Base-by-base conservation (phyloP, 2,329 filamentous ascomycete genomes). In the Colletotrichum shisoi region DNA sequence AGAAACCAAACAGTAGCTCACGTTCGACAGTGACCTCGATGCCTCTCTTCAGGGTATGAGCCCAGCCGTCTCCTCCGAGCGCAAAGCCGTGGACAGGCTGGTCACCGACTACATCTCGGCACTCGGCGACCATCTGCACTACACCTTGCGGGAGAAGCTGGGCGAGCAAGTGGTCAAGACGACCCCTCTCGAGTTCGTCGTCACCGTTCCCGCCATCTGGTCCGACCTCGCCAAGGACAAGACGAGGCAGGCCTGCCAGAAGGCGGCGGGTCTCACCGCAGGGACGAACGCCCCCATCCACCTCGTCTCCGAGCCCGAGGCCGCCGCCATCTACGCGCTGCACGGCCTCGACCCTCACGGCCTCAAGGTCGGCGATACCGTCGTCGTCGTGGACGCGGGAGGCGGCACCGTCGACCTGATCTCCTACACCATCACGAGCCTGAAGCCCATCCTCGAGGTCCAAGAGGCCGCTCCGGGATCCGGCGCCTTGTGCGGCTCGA, bases 201-300 rank as follows among this genome's bases (percentile, higher is more conserved):
- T 87, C 21, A 86, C 85, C 0, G 84, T 87, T 0, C 85, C 85
- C 0, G 85, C 85, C 5, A 84, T 88, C 8, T 88, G 85, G 85
- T 84, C 81, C 44, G 84, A 86, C 51, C 76, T 77, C 5, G 84
- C 85, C 37, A 86, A 84, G 58, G 78, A 84, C 48, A 80, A 80
- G 42, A 87, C 84, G 1, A 76, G 77, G 52, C 75, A 79, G 57
- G 82, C 83, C 17, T 82, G 79, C 48, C 76, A 79, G 44, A 77
- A 76, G 17, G 76, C 81, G 24, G 70, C 72, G 1, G 74, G 74
- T 9, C 71, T 79, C 4, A 67, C 72, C 2, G 31, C 31, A 7
- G 31, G 31, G 31, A 69, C 73, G 54, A 72, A 72, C 15, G 67
- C 73, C 0, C 76, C 78, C 6, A 82, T 84, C 9, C 76, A 79